Evolutionary conservation across 2,329 filamentous ascomycete genomes (phyloP), one percentile per base, ranked within the genome.

Genomic region (Hortaea werneckii): DNA sequence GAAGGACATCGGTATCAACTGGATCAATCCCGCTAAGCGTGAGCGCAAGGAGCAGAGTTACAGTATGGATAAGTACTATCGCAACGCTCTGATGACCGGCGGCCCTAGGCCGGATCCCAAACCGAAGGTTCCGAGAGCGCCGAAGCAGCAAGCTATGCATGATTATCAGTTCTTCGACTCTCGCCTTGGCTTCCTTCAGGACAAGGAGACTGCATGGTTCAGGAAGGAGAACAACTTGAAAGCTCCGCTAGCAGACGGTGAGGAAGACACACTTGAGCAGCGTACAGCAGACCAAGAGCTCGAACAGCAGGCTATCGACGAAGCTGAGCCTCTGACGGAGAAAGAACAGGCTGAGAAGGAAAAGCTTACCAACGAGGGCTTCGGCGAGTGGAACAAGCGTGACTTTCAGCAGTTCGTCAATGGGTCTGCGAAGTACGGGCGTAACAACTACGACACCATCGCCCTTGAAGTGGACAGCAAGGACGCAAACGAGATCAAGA

Each of bases 391-490:
- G 92, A 96, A 95, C 69, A 84, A 88, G 58, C 82, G 94, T 57
- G 94, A 98, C 65, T 98, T 96, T 70, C 90, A 96, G 63, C 92
- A 96, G 57, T 98, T 98, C 64, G 77, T 98, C 67, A 95, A 96
- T 59, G 89, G 87, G 13, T 94, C 87, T 30, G 90, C 87, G 49
- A 92, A 90, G 63, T 94, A 89, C 60, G 92, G 92, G 2, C 86
- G 92, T 40, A 80, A 77, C 35, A 87, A 92, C 62, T 95, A 86
- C 60, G 83, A 84, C 28, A 79, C 79, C 37, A 98, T 98, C 57
- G 80, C 90, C 0, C 77, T 82, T 3, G 92, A 98, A 62, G 82
- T 96, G 39, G 92, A 95, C 62, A 89, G 82, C 72, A 98, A 98
- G 73, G 82, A 78, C 5, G 74, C 83, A 0, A 76, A 83, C 1